These are phyloP conservation scores for Zymoseptoria ardabiliae DNA, from an alignment of 2,329 filamentous ascomycete species.

Conservation along the genomic window DNA sequence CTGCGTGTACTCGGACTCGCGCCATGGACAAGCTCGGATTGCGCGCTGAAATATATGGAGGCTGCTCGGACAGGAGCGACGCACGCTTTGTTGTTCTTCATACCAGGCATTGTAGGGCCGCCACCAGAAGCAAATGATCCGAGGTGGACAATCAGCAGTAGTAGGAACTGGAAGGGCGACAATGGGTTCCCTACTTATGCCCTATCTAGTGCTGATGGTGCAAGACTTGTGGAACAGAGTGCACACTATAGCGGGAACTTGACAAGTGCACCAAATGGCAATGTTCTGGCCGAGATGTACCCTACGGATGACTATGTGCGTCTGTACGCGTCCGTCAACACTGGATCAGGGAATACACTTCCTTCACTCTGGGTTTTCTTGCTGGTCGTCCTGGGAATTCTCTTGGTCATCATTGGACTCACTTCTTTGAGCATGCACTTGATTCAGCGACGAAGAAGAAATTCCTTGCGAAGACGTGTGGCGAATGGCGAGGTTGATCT, in stretches of 20 bases:
- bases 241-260: conserved; percentile 72
- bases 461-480: conserved; percentile 61
- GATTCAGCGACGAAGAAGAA: conserved; percentile 64
- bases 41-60: conserved; percentile 64
- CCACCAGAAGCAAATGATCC: conserved; percentile 60
- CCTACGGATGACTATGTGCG: conserved; percentile 38
- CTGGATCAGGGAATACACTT: conserved; percentile 34
- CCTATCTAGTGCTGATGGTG: conserved; percentile 60
- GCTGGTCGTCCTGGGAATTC: conserved; percentile 60
- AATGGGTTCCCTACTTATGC: conserved; percentile 78
- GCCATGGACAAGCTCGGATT: conserved; percentile 72
- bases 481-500: conserved; percentile 74
- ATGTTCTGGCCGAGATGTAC: conserved; percentile 31
- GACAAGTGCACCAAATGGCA: conserved; percentile 39
- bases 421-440: conserved; percentile 70
- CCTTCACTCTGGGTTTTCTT: conserved; percentile 77
- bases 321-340: conserved; percentile 44
- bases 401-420: conserved; percentile 58
- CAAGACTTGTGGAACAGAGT: conserved; percentile 62
- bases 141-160: conserved; percentile 64
- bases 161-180: conserved; percentile 61
- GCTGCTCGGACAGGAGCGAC: conserved; percentile 51
- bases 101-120: conserved; percentile 43
- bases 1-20: conserved; percentile 75
- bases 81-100: conserved; percentile 52